These are phyloP conservation scores for Ilyonectria destructans DNA, from an alignment of 2,329 filamentous ascomycete species.

Conservation along the genomic window DNA sequence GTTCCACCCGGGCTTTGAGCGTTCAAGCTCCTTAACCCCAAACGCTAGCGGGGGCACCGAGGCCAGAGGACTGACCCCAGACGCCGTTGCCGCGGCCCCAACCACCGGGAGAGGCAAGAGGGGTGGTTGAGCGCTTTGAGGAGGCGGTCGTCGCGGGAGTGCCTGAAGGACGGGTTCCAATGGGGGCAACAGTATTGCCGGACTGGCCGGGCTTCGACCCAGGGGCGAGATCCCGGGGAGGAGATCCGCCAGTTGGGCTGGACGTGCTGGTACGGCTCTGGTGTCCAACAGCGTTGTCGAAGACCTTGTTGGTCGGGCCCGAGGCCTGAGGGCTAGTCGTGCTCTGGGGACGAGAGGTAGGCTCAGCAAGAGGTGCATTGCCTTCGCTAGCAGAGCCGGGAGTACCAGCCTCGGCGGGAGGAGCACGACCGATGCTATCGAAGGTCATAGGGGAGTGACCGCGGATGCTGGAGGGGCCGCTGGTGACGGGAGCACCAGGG, in stretches of 20 bases:
- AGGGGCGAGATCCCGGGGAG: slow-evolving; percentile 76
- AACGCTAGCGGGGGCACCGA: slow-evolving; percentile 92
- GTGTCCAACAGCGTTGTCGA: slow-evolving; percentile 69
- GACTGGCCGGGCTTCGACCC: slow-evolving; percentile 69
- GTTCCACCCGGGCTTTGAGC: slow-evolving; percentile 7
- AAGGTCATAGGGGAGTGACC: slow-evolving; percentile 87
- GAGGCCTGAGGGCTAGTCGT: slow-evolving; percentile 86
- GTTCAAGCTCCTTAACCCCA: slow-evolving; percentile 79
- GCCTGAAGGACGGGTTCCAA: slow-evolving; percentile 87
- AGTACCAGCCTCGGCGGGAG: slow-evolving; percentile 58
- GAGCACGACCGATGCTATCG: slow-evolving; percentile 69
- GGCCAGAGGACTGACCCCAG: slow-evolving; percentile 87
- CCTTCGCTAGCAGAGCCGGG: slow-evolving; percentile 60
- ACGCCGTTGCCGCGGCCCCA: slow-evolving; percentile 88
- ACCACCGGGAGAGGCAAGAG: slow-evolving; percentile 87
- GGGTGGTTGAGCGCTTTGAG: slow-evolving; percentile 88
- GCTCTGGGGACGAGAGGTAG: slow-evolving; percentile 82
- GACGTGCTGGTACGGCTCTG: slow-evolving; percentile 88
- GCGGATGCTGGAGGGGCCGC: slow-evolving; percentile 76
- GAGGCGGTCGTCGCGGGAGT: slow-evolving; percentile 66
- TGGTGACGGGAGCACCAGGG: slow-evolving; percentile 77
- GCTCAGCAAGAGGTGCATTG: slow-evolving; percentile 66
- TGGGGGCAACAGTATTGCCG: slow-evolving; percentile 85
- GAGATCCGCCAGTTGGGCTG: slow-evolving; percentile 84
- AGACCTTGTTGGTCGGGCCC: slow-evolving; percentile 70